Base-by-base conservation (phyloP, 1,139 yeast genomes). In the Kurtzmaniella quercitrusa region DNA sequence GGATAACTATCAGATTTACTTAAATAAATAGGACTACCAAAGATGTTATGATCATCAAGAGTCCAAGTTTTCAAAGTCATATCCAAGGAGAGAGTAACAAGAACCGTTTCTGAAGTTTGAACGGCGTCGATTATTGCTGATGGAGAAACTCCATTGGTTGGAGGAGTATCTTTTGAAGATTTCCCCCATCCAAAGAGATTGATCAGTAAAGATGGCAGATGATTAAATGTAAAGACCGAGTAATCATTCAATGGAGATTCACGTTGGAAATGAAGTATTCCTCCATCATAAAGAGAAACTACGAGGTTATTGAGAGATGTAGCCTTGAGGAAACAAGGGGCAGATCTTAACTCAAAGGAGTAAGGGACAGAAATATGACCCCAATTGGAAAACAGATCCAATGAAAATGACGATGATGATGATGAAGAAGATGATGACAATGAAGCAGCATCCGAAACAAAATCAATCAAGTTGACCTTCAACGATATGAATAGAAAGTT, bases 261-360 rank as follows among this genome's bases (percentile, higher is more conserved):
- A 57, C 79, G 72, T 49, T 57, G 55, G 61, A 84, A 62, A 49
- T 81, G 79, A 51, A 82, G 59, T 47, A 84, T 56, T 15, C 86
- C 83, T 44, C 96, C 96, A 62, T 89, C 95, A 38, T 73, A 72
- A 43, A 88, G 66, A 1, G 87, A 73, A 0, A 84, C 77, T 7
- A 88, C 59, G 9, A 75, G 61, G 45, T 70, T 68, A 15, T 58
- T 55, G 0, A 66, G 50, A 41, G 75, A 73, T 7, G 81, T 59
- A 0, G 82, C 60, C 45, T 73, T 70, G 47, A 87, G 53, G 17
- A 70, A 63, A 46, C 78, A 77, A 1, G 95, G 93, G 11, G 68
- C 62, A 12, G 66, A 62, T 52, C 90, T 74, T 37, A 84, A 66
- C 47, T 85, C 89, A 57, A 88, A 86, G 12, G 89, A 81, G 57